Evolutionary conservation across 352 stramenopile species (phyloP), one percentile per base, ranked within the genome.

Genomic region (Pythium plurisporium): DNA sequence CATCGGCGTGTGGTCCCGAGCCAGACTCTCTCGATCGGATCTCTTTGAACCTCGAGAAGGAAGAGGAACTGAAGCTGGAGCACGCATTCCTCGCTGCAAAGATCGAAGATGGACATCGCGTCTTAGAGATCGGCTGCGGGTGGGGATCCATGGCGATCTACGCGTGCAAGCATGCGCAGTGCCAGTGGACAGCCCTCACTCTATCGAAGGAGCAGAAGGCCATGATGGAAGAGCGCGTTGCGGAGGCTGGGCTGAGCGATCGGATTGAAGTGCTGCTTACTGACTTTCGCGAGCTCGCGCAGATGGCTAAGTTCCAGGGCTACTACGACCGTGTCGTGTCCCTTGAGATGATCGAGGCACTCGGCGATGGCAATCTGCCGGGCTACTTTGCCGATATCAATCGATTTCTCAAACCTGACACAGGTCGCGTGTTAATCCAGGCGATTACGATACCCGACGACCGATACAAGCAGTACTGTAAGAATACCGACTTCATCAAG

Each of bases 341-440:
- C n/a, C 48, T 68, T n/a, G 64, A 72, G 55, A 68, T 72, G 64
- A 72, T 72, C 44, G 64, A 72, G 29, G 64, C 64, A 27, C 41
- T 72, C 1, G 59, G 59, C 22, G 59, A 66, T 19, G 46, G 55
- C 23, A 66, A 72, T 29, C 45, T 68, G 26, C 46, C 53, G 1
- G 64, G 58, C 0, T 72, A 68, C 55, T 66, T 66, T 29, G 64
- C 64, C 27, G 64, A 66, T 33, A 68, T 66, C 43, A 51, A 65
- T 34, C 64, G 64, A 1, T 66, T 66, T 29, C 64, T 72, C 43
- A 68, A 65, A 51, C 49, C 59, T 25, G 59, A 63, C 8, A 57
- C 47, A 4, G 64, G 64, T 17, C 59, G 59, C 40, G 59, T 72
- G 14, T 26, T 68, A 3, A 62, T 72, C 48, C 64, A 72, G 53